phyloP scores from a whole-genome alignment of 495 filamentous ascomycete species.

The Annulohypoxylon stygium region DNA sequence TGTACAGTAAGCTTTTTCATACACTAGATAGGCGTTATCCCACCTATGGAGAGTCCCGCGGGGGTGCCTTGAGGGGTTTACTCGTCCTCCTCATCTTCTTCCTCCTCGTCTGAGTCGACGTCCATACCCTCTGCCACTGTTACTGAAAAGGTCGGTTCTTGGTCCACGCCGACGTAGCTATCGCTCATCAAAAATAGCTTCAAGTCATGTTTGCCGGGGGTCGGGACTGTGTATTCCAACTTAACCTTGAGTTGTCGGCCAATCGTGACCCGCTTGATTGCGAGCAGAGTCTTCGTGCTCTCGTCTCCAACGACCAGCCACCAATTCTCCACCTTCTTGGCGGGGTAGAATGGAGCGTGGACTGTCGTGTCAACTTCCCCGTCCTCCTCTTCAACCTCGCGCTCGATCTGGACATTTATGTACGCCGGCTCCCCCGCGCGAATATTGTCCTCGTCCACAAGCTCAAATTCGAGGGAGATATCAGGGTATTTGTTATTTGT shows the following conservation, averaged over 20 bases:
- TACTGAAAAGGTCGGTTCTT: constrained; percentile 89
- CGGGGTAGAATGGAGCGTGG: constrained; percentile 95
- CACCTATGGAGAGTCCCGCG: constrained; percentile 35
- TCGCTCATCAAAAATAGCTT: constrained; percentile 97
- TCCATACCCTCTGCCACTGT: constrained; percentile 93
- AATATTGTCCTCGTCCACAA: constrained; percentile 83
- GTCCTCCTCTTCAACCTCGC: constrained; percentile 79
- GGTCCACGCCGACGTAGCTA: constrained; percentile 97
- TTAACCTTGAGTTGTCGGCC: constrained; percentile 79
- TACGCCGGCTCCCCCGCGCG: constrained; percentile 84
- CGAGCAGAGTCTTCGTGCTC: constrained; percentile 84
- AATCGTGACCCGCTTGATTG: constrained; percentile 95
- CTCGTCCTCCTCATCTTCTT: constrained; percentile 73
- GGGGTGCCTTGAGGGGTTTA: constrained; percentile 28
- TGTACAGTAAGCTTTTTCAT: constrained; percentile 53
- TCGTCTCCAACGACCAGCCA: constrained; percentile 97
- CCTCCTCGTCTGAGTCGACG: constrained; percentile 88
- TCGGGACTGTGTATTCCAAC: constrained; percentile 90
- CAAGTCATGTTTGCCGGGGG: constrained; percentile 85
- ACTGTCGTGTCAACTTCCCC: constrained; percentile 84
- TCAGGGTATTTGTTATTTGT: constrained; percentile 98
- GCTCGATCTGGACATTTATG: constrained; percentile 87
- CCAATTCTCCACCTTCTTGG: constrained; percentile 93
- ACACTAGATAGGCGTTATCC: constrained; percentile 32
- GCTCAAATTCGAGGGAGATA: constrained; percentile 87